A percentile compares a stretch with the other conserved stretches of the same genome.
phyloP scores from a whole-genome alignment of 177 flowering plant species.

The Vitis hybrid region DNA sequence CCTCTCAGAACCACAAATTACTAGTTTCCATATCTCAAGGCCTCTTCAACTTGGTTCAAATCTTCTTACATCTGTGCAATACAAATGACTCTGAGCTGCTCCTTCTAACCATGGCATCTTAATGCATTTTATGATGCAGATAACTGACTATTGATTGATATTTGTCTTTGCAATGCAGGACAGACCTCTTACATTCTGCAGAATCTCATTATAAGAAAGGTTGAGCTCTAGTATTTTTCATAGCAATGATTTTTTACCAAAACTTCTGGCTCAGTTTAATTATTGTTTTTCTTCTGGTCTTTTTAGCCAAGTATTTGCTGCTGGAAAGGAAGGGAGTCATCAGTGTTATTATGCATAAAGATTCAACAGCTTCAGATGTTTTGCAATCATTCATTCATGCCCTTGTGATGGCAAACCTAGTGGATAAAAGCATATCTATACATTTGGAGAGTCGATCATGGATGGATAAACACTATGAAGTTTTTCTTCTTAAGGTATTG shows the following conservation, averaged over 20 bases:
- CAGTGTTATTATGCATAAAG: slow-evolving; percentile 59
- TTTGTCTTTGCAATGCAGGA: slow-evolving; percentile 56
- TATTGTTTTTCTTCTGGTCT: slow-evolving; percentile 7
- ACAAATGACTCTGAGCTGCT: no score
- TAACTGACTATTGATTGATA: slow-evolving; percentile 2
- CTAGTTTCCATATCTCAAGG: no score
- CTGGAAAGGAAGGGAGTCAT: slow-evolving; percentile 50
- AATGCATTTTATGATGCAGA: no score
- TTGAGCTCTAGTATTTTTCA: slow-evolving; percentile 18
- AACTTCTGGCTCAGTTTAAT: slow-evolving; percentile 12
- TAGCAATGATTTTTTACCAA: background rate
- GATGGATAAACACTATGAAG: slow-evolving; percentile 76
- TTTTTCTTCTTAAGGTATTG: slow-evolving; percentile 64
- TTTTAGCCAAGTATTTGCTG: slow-evolving; percentile 68
- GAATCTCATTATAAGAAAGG: slow-evolving; percentile 67
- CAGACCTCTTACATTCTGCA: slow-evolving; percentile 46
- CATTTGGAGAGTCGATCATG: slow-evolving; percentile 68
- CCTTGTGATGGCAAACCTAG: slow-evolving; percentile 57
- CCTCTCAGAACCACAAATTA: no score
- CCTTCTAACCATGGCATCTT: no score
- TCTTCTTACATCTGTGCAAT: no score
- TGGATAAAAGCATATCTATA: slow-evolving; percentile 19
- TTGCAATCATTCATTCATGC: slow-evolving; percentile 84
- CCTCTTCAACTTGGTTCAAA: no score
- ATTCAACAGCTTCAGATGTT: slow-evolving; percentile 70